Evolutionary conservation across 768 basidiomycete species (phyloP), one percentile per base, ranked within the genome.

Genomic region (Crucibulum laeve): DNA sequence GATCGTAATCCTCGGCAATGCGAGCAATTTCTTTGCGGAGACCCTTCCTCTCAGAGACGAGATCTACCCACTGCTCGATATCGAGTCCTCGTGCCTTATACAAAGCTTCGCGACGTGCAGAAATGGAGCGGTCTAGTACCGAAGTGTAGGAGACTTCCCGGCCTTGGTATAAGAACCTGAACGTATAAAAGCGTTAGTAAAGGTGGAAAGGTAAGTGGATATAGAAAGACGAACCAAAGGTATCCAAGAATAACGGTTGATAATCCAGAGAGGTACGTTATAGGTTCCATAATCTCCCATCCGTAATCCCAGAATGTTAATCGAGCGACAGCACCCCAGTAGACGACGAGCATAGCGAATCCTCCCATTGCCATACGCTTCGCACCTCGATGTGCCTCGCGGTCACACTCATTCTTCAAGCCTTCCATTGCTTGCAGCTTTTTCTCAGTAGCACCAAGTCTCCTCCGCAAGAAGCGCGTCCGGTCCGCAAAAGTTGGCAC

Each of bases 261-360:
- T 5, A 83, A 58, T 3, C 79, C 79, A 13, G 77, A 80, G n/a
- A 83, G 63, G 55, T 82, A 82, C 3, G 79, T 84, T 32, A 83
- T 69, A 0, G 83, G 83, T 54, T 85, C 82, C 80, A 84, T 84
- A 4, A 82, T 59, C 50, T 84, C 81, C 76, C 75, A 79, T 13
- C 76, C 75, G 44, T 61, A 72, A 52, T 83, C 77, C 75, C 75
- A 79, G 56, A 80, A 81, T 43, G 81, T 85, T 39, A 80, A 61
- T n/a, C 80, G 67, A 30, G 79, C 77, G 2, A 86, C 80, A 2
- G 69, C 61, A 2, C 64, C 78, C 84, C 83, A 87, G 56, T 85
- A 85, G 0, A 71, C 69, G 3, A 80, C 69, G 5, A 84, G 69
- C 56, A 77, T 70, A 3, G 69, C 79, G 33, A 85, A 73, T 0